A percentile compares a stretch with the other conserved stretches of the same genome.
Evolutionary conservation across 768 basidiomycete genomes (phyloP).

Genomic region (Trichaptum fuscoviolaceum): DNA sequence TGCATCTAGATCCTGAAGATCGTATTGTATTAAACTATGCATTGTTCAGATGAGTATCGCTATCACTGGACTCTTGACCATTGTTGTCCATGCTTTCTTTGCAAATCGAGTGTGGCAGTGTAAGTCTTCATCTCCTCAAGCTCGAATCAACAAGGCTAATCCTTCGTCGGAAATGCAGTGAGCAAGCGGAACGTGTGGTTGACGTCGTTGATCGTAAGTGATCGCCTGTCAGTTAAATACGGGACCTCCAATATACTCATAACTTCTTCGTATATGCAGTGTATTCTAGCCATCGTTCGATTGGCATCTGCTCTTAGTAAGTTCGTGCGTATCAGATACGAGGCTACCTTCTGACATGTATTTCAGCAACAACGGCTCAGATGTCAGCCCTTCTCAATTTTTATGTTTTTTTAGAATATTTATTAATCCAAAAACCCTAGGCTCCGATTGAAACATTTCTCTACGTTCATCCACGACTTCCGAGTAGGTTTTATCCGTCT

Average conservation of each 20-base stretch:
- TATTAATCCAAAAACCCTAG: not conserved
- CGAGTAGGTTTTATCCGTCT: conserved; percentile 6
- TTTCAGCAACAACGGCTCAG: not conserved
- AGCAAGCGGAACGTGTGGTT: not conserved
- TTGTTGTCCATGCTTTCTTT: not conserved
- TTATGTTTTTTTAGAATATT: not conserved
- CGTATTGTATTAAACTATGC: not conserved
- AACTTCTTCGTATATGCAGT: not conserved
- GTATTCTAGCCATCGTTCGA: not conserved
- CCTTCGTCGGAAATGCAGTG: not conserved
- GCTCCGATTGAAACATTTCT: conserved; percentile 5
- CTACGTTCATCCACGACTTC: conserved; percentile 8
- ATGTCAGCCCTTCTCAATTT: not conserved
- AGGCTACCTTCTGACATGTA: not conserved
- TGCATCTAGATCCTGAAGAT: not conserved
- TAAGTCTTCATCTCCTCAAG: not conserved
- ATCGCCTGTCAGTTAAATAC: not conserved
- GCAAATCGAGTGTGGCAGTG: not conserved
- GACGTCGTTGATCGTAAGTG: not conserved
- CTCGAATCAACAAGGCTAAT: not conserved
- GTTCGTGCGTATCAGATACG: not conserved
- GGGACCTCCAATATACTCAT: not conserved
- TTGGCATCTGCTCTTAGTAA: not conserved
- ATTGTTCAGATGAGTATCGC: not conserved
- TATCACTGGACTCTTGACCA: not conserved